Conservation (phyloP, 352 stramenopile genomes). For the Phytophthora niederhauseri region DNA sequence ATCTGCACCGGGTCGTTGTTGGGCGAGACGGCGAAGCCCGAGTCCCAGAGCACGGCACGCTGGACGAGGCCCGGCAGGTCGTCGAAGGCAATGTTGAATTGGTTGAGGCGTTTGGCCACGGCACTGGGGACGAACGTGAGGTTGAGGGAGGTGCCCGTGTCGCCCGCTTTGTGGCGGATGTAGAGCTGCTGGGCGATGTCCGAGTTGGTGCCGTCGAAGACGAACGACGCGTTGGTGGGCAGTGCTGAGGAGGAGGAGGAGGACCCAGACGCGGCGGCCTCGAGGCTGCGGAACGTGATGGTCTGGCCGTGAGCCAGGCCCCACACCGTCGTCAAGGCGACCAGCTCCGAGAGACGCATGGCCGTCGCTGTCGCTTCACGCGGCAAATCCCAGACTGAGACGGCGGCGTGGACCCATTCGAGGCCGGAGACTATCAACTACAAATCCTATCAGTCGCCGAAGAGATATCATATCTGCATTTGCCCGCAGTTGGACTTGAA, state of each 20-base stretch:
- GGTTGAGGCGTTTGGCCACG: no score
- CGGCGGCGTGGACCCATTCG: no score
- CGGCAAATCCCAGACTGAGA: conserved; percentile 12
- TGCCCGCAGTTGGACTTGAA: not conserved
- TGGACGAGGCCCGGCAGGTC: conserved; percentile 37
- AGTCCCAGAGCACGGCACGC: conserved; percentile 44
- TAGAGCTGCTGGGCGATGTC: conserved; percentile 46
- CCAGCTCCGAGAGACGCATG: not conserved
- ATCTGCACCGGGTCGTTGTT: conserved; percentile 26
- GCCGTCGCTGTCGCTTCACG: not conserved
- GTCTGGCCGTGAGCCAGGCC: conserved; percentile 1
- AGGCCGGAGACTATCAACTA: no score
- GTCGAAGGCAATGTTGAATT: conserved; percentile 21
- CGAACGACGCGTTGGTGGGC: conserved; percentile 19
- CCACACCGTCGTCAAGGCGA: not conserved
- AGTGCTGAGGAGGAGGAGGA: not conserved
- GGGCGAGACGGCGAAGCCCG: conserved; percentile 34
- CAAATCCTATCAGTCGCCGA: not conserved
- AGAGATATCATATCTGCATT: conserved; percentile 23
- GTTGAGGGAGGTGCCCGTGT: not conserved
- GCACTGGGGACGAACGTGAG: conserved; percentile 23
- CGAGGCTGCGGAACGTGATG: conserved; percentile 22
- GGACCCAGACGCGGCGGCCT: not conserved
- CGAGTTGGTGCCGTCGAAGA: conserved; percentile 43
- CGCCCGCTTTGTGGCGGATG: conserved; percentile 25